Evolutionary conservation across 2,329 filamentous ascomycete genomes (phyloP).

Genomic region (Penicillium sp.): DNA sequence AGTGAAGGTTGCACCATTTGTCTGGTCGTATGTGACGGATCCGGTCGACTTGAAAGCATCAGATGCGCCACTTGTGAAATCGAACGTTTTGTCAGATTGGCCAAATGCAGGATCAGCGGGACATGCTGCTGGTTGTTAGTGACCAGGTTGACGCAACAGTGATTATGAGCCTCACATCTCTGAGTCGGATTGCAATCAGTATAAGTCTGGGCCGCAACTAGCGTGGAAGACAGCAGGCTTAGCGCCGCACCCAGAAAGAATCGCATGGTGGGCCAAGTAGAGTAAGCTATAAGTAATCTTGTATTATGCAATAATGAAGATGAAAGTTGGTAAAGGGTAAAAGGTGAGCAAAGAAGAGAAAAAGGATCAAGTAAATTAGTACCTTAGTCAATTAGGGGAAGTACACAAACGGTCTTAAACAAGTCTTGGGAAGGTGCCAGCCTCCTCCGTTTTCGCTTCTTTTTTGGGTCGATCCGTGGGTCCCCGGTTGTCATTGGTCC

Average conservation of each 20-base stretch:
- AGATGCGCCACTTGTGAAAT: constrained; percentile 76
- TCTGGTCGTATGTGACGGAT: constrained; percentile 64
- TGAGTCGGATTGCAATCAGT: constrained; percentile 43
- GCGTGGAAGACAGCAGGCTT: constrained; percentile 25
- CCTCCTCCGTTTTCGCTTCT: constrained; percentile 20
- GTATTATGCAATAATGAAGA: constrained; percentile 4
- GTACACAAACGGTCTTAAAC: constrained; percentile 2
- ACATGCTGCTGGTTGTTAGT: constrained; percentile 52
- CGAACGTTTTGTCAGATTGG: constrained; percentile 69
- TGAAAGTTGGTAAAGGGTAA: background rate
- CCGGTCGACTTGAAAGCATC: constrained; percentile 73
- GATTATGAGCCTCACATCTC: constrained; percentile 28
- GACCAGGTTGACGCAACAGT: background rate
- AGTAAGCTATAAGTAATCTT: background rate
- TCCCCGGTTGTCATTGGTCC: constrained; percentile 7
- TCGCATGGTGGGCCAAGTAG: constrained; percentile 29
- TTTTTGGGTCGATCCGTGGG: constrained; percentile 14
- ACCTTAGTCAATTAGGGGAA: background rate
- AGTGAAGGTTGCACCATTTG: constrained; percentile 77
- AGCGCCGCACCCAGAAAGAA: constrained; percentile 23
- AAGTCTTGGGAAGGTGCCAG: constrained; percentile 15
- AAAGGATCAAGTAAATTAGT: background rate
- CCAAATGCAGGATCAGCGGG: constrained; percentile 76
- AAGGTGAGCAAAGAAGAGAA: background rate
- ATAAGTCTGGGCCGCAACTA: constrained; percentile 42